Conservation (phyloP, 2,329 filamentous ascomycete species). For the Exophiala alcalophila region DNA sequence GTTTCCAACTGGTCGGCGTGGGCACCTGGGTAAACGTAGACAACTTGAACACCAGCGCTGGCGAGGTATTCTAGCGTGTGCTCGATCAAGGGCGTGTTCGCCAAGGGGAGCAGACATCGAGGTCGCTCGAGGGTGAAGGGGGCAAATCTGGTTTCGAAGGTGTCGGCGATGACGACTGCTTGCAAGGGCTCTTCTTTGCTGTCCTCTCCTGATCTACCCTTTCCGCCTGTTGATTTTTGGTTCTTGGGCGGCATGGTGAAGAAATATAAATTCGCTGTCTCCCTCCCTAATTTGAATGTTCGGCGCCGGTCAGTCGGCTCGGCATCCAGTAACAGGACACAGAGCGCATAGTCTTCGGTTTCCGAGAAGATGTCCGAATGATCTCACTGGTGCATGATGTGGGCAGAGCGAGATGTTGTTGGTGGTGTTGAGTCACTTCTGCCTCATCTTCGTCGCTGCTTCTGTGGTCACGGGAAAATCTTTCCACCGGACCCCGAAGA, state of each 20-base stretch:
- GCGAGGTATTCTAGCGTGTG: constrained; percentile 96
- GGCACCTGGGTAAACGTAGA: constrained; percentile 86
- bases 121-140: constrained; percentile 88
- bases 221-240: constrained; percentile 34
- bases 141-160: constrained; percentile 86
- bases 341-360: too few species aligned
- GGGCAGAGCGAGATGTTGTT: too few species aligned
- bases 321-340: too few species aligned
- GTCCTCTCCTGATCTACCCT: constrained; percentile 50
- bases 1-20: constrained; percentile 83
- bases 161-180: constrained; percentile 83
- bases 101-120: constrained; percentile 88
- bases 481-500: too few species aligned
- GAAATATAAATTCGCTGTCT: too few species aligned
- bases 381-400: too few species aligned
- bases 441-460: too few species aligned
- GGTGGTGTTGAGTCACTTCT: too few species aligned
- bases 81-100: constrained; percentile 92
- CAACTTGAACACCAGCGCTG: constrained; percentile 90
- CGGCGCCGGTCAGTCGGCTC: too few species aligned
- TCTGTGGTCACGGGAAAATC: too few species aligned
- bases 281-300: too few species aligned
- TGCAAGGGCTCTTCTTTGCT: constrained; percentile 61
- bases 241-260: constrained; percentile 28
- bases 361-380: too few species aligned